phyloP scores from a whole-genome alignment of 2,329 filamentous ascomycete genomes.

The Cryphonectria nitschkei region DNA sequence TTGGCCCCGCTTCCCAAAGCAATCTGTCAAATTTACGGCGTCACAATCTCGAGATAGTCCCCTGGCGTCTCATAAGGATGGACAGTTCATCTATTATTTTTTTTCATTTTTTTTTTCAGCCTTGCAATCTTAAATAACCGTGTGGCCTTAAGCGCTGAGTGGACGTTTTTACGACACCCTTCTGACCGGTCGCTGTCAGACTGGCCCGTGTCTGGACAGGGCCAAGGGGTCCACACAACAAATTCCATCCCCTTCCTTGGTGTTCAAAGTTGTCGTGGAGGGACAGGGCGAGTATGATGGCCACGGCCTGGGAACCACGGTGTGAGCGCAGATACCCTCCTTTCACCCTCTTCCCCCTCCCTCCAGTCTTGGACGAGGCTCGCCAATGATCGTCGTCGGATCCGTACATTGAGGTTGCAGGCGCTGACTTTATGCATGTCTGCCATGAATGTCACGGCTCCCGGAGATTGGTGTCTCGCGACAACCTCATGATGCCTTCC shows the following conservation, averaged over 20 bases:
- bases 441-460: not conserved
- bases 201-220: not conserved
- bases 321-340: not conserved
- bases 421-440: slow-evolving; percentile 5
- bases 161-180: slow-evolving; percentile 15
- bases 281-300: not conserved
- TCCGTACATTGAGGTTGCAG: not conserved
- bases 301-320: slow-evolving; percentile 15
- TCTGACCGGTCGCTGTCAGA: not conserved
- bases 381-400: slow-evolving; percentile 17
- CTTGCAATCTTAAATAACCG: slow-evolving; percentile 19
- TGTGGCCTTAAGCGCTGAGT: slow-evolving; percentile 10
- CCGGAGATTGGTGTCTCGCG: slow-evolving; percentile 15
- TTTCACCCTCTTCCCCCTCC: too few species aligned
- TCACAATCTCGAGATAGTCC: slow-evolving; percentile 21
- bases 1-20: not conserved
- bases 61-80: slow-evolving; percentile 16
- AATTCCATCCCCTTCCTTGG: slow-evolving; percentile 13
- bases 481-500: slow-evolving; percentile 2
- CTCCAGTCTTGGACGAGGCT: slow-evolving; percentile 24
- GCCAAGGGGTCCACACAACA: slow-evolving; percentile 19
- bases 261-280: not conserved
- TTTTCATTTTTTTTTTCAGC: slow-evolving; percentile 22
- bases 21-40: slow-evolving; percentile 26
- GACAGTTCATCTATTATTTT: slow-evolving; percentile 10